Evolutionary conservation across 805 yeast species (phyloP).

Genomic region (Babjeviella inositovora): DNA sequence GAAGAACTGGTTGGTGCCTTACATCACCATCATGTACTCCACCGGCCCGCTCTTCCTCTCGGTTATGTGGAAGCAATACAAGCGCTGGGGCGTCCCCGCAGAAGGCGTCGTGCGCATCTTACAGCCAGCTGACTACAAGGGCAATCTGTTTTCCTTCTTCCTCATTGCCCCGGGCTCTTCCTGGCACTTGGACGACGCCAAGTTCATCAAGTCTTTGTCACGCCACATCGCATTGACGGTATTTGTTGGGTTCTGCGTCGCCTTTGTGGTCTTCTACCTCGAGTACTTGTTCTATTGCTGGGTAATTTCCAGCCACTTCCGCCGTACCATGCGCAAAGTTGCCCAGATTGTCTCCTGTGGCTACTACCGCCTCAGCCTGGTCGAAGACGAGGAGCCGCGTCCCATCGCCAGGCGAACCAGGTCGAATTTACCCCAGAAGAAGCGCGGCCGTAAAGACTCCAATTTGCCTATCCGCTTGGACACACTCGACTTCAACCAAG

Average conservation of each 20-base stretch:
- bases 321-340: too few species aligned
- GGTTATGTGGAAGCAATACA: slow-evolving; percentile 77
- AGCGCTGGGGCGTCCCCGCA: slow-evolving; percentile 61
- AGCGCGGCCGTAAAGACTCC: too few species aligned
- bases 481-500: too few species aligned
- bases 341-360: too few species aligned
- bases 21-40: slow-evolving; percentile 81
- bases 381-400: too few species aligned
- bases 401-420: too few species aligned
- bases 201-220: slow-evolving; percentile 56
- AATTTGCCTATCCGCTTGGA: too few species aligned
- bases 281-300: slow-evolving; percentile 30
- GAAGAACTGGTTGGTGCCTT: slow-evolving; percentile 69
- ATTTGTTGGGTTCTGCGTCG: slow-evolving; percentile 50
- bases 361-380: too few species aligned
- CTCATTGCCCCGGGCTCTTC: slow-evolving; percentile 71
- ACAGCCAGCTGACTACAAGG: slow-evolving; percentile 59
- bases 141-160: slow-evolving; percentile 47
- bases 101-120: slow-evolving; percentile 53
- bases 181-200: slow-evolving; percentile 87
- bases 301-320: slow-evolving; percentile 7
- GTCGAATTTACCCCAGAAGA: too few species aligned
- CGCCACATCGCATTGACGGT: slow-evolving; percentile 63
- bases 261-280: slow-evolving; percentile 22
- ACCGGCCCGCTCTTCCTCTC: slow-evolving; percentile 86